Base-by-base conservation (phyloP, 768 basidiomycete species). In the Lactifluus volemus region DNA sequence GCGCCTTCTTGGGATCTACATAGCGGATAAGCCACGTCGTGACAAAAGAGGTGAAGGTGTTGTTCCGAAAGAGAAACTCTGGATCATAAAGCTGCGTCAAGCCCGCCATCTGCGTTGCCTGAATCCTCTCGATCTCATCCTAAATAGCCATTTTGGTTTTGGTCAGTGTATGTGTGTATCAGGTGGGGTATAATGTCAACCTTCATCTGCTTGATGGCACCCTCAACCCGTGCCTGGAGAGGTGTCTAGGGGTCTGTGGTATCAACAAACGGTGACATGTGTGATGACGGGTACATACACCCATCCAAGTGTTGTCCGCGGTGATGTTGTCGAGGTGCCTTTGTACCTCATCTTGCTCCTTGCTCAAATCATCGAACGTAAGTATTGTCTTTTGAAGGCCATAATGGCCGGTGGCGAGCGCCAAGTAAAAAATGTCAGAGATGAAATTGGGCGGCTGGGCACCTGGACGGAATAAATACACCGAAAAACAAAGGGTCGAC, bases 1-100 rank as follows among this genome's bases (percentile, higher is more conserved):
- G 92, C 30, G 75, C 70, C 67, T 85, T 85, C 59, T 74, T 79
- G 2, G 94, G 91, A 64, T 98, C 96, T 34, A 86, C 93, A 63
- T 89, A 82, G 14, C 95, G 83, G 58, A 98, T 88, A 49, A 99
- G 76, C 96, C 96, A 99, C 0, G 89, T 88, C 57, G 94, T 94
- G 42, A 93, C 78, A 73, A 98, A 95, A 66, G 82, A 88, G n/a
- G 84, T 85, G 73, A 95, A 98, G 17, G 82, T 83, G 49, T 93
- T 84, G 25, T 82, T 86, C 59, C 85, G 81, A 69, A 86, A 83
- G 44, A 89, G 78, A 60, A 95, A 78, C 64, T 91, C 92, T 7
- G 91, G 92, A 68, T 98, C 94, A 32, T 88, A 76, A 1, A 99
- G 78, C 63, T 94, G 93, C 0, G 88, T 86, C 55, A 92, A 86